phyloP scores from a whole-genome alignment of 768 basidiomycete genomes.

The Tricholoma sp. region DNA sequence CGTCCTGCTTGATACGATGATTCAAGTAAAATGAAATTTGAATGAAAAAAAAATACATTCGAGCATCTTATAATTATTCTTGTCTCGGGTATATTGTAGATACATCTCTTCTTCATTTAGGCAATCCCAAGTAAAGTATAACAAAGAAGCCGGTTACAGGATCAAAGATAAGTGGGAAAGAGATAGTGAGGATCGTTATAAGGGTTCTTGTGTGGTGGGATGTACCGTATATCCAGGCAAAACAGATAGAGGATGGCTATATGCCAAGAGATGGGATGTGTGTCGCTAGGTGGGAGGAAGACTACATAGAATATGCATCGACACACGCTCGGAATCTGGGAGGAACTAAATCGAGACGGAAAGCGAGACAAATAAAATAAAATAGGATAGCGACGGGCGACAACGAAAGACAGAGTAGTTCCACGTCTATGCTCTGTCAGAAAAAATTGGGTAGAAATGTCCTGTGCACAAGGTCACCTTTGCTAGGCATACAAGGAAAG shows the following conservation, averaged over 20 bases:
- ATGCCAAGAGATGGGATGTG: neutral
- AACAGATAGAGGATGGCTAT: neutral
- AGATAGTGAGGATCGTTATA: neutral
- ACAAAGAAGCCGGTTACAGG: constrained; percentile 7
- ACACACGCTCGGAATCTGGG: neutral
- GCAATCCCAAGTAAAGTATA: constrained; percentile 7
- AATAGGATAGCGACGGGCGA: constrained; percentile 5
- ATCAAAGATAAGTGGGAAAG: constrained; percentile 3
- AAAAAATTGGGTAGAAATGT: constrained; percentile 62
- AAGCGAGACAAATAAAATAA: constrained; percentile 1
- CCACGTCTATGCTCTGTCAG: constrained; percentile 24
- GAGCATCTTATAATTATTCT: neutral
- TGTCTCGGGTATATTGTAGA: neutral
- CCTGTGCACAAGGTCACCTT: constrained; percentile 23
- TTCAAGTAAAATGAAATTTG: too few species aligned
- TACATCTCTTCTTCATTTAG: constrained; percentile 6
- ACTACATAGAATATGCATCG: neutral
- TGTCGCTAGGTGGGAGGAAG: neutral
- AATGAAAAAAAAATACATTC: too few species aligned
- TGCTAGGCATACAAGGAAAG: neutral
- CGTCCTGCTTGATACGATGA: constrained; percentile 7
- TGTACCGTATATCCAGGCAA: neutral
- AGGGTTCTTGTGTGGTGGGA: neutral
- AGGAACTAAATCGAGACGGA: neutral
- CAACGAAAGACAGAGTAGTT: constrained; percentile 10